Evolutionary conservation across 345 rosid species (phyloP).

Genomic region (Gossypium herbaceum): DNA sequence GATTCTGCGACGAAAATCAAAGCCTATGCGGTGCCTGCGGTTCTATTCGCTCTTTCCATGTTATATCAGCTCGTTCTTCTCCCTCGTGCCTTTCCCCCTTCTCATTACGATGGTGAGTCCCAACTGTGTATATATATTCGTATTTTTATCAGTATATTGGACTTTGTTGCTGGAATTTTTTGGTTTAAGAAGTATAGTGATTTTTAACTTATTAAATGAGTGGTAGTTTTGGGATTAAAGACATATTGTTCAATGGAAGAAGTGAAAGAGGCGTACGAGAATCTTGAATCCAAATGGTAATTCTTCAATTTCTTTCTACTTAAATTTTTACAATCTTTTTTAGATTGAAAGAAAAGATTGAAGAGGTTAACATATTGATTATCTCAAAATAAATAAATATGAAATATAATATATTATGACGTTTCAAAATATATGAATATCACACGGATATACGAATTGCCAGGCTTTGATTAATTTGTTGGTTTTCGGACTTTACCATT

Average conservation of each 20-base stretch:
- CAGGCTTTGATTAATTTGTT: not conserved
- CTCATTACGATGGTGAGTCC: slow-evolving; percentile 74
- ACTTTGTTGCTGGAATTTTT: not conserved
- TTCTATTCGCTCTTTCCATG: slow-evolving; percentile 54
- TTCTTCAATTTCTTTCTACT: not conserved
- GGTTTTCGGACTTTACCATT: not conserved
- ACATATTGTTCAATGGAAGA: slow-evolving; percentile 50
- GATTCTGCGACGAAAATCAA: slow-evolving; percentile 30
- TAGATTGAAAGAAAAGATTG: not conserved
- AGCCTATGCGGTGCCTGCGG: slow-evolving; percentile 59
- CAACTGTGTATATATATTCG: not conserved
- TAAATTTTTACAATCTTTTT: not conserved
- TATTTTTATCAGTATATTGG: not conserved
- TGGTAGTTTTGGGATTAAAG: slow-evolving; percentile 58
- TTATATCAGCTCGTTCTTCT: slow-evolving; percentile 74
- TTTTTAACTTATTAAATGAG: slow-evolving; percentile 6
- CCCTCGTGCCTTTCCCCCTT: slow-evolving; percentile 69
- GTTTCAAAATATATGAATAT: not conserved
- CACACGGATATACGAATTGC: not conserved
- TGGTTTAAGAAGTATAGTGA: not conserved
- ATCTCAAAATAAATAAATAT: not conserved
- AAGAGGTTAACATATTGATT: not conserved
- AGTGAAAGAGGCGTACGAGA: slow-evolving; percentile 66
- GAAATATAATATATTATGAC: not conserved
- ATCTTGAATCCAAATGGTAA: slow-evolving; percentile 58